Conservation (phyloP, 2,329 filamentous ascomycete species). For the Cercospora janseana region DNA sequence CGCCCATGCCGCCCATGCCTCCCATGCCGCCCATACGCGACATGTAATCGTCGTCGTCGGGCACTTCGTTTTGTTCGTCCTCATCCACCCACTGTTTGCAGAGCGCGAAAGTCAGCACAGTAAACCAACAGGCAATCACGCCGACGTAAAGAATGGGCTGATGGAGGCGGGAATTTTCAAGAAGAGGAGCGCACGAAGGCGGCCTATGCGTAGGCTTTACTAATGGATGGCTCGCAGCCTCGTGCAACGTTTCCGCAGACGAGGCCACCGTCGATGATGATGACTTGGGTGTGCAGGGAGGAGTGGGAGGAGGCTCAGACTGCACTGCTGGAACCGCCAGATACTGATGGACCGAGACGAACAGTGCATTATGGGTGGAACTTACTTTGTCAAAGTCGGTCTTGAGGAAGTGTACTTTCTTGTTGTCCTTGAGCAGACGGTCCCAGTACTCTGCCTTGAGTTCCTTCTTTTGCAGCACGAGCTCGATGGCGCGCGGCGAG, state of each 20-base stretch:
- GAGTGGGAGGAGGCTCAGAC: slow-evolving; percentile 8
- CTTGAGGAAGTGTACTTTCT: slow-evolving; percentile 94
- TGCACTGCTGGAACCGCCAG: slow-evolving; percentile 11
- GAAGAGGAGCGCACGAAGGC: slow-evolving; percentile 8
- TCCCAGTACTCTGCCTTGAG: slow-evolving; percentile 94
- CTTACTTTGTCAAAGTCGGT: slow-evolving; percentile 94
- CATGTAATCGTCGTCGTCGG: slow-evolving; percentile 70
- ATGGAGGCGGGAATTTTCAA: slow-evolving; percentile 4
- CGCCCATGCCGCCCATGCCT: slow-evolving; percentile 42
- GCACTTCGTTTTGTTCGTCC: slow-evolving; percentile 91
- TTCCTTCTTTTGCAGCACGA: slow-evolving; percentile 96
- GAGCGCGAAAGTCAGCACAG: slow-evolving; percentile 21
- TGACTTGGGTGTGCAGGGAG: slow-evolving; percentile 3
- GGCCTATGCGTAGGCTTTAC: slow-evolving; percentile 9
- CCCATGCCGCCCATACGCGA: slow-evolving; percentile 48
- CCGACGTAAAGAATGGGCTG: slow-evolving; percentile 10
- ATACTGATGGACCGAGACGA: slow-evolving; percentile 7
- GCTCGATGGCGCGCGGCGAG: slow-evolving; percentile 80
- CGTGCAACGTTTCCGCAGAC: no score
- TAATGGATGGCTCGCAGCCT: not conserved
- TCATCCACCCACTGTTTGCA: slow-evolving; percentile 78
- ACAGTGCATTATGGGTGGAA: slow-evolving; percentile 5
- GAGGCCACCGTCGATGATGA: not conserved
- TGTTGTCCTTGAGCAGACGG: slow-evolving; percentile 81
- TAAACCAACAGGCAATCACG: slow-evolving; percentile 18